Conservation (phyloP, 371 early-diverging fungal genomes). For the Saksenaea oblongispora region DNA sequence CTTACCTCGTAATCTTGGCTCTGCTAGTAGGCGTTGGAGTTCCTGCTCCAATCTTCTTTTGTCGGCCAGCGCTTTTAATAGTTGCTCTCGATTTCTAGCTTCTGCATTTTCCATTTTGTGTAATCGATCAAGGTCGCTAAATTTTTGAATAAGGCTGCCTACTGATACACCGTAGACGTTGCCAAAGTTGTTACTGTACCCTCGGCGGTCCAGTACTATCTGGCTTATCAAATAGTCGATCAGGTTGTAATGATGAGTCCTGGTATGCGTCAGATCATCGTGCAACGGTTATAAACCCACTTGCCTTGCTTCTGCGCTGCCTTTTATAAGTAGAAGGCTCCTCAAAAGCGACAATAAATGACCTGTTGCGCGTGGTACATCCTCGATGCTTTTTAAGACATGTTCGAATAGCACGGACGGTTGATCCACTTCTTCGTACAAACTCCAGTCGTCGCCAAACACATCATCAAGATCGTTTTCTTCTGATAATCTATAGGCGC, state of each 20-base stretch:
- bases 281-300: neutral
- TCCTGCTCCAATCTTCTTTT: constrained; percentile 12
- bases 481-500: constrained; percentile 68
- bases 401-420: constrained; percentile 68
- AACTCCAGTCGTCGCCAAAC: constrained; percentile 27
- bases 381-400: constrained; percentile 55
- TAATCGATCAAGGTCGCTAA: constrained; percentile 68
- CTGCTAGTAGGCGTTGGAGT: neutral
- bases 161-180: constrained; percentile 18
- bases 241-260: constrained; percentile 63
- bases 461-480: constrained; percentile 59
- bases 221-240: constrained; percentile 69
- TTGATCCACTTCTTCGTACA: constrained; percentile 40
- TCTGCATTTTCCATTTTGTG: constrained; percentile 26
- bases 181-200: constrained; percentile 51
- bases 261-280: constrained; percentile 6
- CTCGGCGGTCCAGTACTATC: constrained; percentile 69
- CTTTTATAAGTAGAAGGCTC: constrained; percentile 69
- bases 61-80: constrained; percentile 13
- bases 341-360: constrained; percentile 66
- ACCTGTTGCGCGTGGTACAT: constrained; percentile 63
- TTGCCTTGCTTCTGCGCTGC: constrained; percentile 47
- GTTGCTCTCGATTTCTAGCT: constrained; percentile 15
- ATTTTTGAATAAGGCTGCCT: constrained; percentile 55
- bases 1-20: neutral